Evolutionary conservation across 2,329 filamentous ascomycete genomes (phyloP), one percentile per base, ranked within the genome.

Genomic region (Ophiostoma angusticollis): DNA sequence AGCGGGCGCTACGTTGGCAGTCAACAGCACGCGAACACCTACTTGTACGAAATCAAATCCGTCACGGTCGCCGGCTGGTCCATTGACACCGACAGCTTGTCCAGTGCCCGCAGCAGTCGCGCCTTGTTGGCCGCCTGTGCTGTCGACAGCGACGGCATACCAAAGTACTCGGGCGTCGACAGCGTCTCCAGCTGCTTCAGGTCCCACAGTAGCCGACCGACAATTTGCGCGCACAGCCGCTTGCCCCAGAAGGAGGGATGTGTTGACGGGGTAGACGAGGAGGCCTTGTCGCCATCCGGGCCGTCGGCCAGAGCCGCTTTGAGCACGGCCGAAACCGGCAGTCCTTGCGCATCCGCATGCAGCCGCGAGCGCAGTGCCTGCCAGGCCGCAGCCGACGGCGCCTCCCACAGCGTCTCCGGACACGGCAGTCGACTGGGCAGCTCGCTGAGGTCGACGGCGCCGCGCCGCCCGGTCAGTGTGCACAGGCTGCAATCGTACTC

Each of bases 401-500:
- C 54, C 2, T 55, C 48, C 50, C 54, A 57, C 1, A 57, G 37
- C 8, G 45, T 43, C 14, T 57, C 53, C 8, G 44, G 37, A 28
- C 52, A 57, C 1, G 54, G 54, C 8, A 57, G 37, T 6, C 41
- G 47, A 3, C 43, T 24, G 1, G 54, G 54, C 16, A 57, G 45
- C 43, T 56, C 51, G 17, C 48, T 49, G 9, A 57, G 40, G 31
- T 54, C 52, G 5, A 57, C 50, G 4, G 49, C 49, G 13, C 50
- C 51, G 3, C 52, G 52, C 1, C 51, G 48, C 27, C 47, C 49
- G 1, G 52, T 56, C 17, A 57, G 43, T 4, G 54, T 54, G 28
- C 48, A 53, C 5, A 55, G 37, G n/a, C 49, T 55, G 43, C 53
- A 57, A 42, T 57, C 54, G 24, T 54, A 55, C 31, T 57, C 54